These are phyloP conservation scores for Nakazawaea anatomiae DNA, from an alignment of 805 yeast genomes.

Conservation along the genomic window DNA sequence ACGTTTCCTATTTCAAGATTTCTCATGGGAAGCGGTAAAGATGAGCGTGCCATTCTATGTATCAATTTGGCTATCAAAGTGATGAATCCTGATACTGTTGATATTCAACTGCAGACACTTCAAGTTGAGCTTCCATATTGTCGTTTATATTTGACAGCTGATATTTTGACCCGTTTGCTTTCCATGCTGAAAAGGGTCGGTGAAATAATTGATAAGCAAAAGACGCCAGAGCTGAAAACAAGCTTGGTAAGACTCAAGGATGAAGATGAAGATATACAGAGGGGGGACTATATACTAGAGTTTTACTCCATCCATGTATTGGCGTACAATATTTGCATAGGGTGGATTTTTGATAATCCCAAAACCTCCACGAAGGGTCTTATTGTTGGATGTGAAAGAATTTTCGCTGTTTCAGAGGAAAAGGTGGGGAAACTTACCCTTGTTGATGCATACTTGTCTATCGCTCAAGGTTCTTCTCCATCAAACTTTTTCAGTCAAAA, in stretches of 20 bases:
- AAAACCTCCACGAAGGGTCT: conserved; percentile 53
- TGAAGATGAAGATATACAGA: conserved; percentile 5
- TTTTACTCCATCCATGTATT: conserved; percentile 50
- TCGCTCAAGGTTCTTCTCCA: conserved; percentile 56
- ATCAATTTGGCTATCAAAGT: conserved; percentile 38
- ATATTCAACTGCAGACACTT: conserved; percentile 32
- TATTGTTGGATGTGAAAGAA: conserved; percentile 70
- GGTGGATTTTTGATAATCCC: conserved; percentile 63
- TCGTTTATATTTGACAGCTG: conserved; percentile 53
- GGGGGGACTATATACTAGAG: conserved; percentile 16
- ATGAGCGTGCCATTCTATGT: conserved; percentile 38
- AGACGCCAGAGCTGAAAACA: neutral
- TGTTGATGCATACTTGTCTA: conserved; percentile 62
- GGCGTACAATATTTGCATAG: conserved; percentile 63
- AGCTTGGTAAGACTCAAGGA: neutral
- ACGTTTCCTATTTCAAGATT: conserved; percentile 35
- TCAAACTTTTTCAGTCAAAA: conserved; percentile 40
- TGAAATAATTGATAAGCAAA: neutral
- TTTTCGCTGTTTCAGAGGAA: conserved; percentile 59
- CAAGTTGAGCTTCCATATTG: conserved; percentile 56
- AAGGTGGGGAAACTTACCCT: conserved; percentile 63
- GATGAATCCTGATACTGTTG: conserved; percentile 28
- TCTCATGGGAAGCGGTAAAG: conserved; percentile 32
- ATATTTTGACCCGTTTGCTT: conserved; percentile 34
- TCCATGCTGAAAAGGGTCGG: conserved; percentile 26